A percentile compares a stretch with the other conserved stretches of the same genome.
These are phyloP conservation scores for Eimeria falciformis DNA, from an alignment of 169 alveolate species.

Conservation along the genomic window DNA sequence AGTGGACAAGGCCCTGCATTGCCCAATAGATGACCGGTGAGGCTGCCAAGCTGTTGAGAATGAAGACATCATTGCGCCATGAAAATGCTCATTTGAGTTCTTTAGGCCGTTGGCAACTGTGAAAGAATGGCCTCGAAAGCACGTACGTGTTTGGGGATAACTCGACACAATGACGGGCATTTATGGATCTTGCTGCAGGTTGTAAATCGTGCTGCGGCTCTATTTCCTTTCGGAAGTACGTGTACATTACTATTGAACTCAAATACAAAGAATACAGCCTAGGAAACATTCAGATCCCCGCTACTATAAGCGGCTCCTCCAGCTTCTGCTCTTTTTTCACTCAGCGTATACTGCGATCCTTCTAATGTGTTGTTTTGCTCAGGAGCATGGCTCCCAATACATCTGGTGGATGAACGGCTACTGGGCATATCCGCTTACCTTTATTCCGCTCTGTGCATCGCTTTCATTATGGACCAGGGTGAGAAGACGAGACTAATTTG, in stretches of 20 bases:
- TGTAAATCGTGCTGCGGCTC: slow-evolving; percentile 30
- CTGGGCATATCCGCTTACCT: slow-evolving; percentile 71
- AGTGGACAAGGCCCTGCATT: slow-evolving; percentile 5
- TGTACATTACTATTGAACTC: neutral
- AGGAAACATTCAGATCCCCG: slow-evolving; percentile 38
- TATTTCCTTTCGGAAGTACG: slow-evolving; percentile 8
- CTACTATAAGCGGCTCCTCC: slow-evolving; percentile 67
- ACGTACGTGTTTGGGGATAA: neutral
- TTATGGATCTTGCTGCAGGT: neutral
- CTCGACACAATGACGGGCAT: neutral
- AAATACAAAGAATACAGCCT: neutral
- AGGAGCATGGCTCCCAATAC: slow-evolving; percentile 23
- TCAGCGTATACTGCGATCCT: slow-evolving; percentile 73
- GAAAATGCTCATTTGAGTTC: neutral
- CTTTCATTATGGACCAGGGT: slow-evolving; percentile 59
- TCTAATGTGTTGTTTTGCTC: neutral
- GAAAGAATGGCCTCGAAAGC: slow-evolving; percentile 32
- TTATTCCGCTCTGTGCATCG: slow-evolving; percentile 39
- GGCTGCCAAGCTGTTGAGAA: neutral
- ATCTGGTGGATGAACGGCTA: slow-evolving; percentile 46
- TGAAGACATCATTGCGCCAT: neutral
- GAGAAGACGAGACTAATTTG: neutral
- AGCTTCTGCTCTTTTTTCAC: slow-evolving; percentile 68
- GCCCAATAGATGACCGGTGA: slow-evolving; percentile 66
- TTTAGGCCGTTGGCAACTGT: slow-evolving; percentile 29